Conservation (phyloP, 139 green algal species). For the Tetraselmis chui region DNA sequence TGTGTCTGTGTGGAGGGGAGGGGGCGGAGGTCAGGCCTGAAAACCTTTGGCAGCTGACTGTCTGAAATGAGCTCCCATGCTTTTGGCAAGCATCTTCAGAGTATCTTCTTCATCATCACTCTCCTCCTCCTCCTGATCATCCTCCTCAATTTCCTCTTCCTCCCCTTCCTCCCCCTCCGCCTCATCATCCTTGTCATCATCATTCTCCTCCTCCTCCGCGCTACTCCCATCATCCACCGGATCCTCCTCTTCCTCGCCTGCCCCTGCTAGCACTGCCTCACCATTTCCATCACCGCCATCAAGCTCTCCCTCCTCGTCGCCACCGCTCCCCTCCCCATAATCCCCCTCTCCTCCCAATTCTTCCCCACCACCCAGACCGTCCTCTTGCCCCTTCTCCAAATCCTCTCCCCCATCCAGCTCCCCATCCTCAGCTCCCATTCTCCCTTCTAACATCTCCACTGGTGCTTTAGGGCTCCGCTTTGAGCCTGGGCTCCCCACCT, state of each 20-base stretch:
- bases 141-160: neutral
- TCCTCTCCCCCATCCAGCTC: neutral
- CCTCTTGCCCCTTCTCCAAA: neutral
- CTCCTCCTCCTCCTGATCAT: neutral
- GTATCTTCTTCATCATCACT: neutral
- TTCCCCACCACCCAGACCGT: neutral
- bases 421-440: too few species aligned
- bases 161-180: neutral
- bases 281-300: too few species aligned
- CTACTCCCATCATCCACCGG: neutral
- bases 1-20: neutral
- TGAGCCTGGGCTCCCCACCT: too few species aligned
- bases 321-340: neutral
- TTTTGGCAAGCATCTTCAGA: neutral
- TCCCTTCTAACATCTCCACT: too few species aligned
- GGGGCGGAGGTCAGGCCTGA: neutral
- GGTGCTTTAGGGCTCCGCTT: too few species aligned
- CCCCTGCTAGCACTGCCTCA: neutral
- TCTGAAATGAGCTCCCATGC: neutral
- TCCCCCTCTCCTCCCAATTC: neutral
- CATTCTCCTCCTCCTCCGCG: constrained; percentile 2
- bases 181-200: constrained; percentile 6
- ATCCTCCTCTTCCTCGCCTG: neutral
- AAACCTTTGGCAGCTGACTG: neutral
- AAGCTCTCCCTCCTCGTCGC: neutral